Evolutionary conservation across 2,329 filamentous ascomycete species (phyloP), one percentile per base, ranked within the genome.

Genomic region (Diaporthe citriasiana): DNA sequence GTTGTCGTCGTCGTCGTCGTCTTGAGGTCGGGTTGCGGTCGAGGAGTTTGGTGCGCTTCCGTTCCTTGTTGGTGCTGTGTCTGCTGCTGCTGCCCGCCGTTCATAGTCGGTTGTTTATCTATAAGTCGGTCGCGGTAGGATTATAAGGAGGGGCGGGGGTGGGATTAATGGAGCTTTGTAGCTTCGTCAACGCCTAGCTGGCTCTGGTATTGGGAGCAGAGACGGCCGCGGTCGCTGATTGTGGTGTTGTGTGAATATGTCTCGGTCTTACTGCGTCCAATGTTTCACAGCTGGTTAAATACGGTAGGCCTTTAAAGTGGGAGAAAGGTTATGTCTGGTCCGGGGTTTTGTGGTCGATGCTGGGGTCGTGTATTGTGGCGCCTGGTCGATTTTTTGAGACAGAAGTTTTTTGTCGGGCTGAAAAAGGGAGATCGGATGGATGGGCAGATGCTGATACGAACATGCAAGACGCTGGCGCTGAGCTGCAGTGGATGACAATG

Each of bases 41-140:
- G 68, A 57, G 51, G 27, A 25, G 70, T 12, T 35, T 60, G 55
- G 30, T 70, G 55, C 33, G 63, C 33, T n/a, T 53, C 63, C 22
- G 63, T 35, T 8, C 38, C 63, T 35, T 63, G 71, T 27, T 51
- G 73, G 33, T 38, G 68, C 35, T 65, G 72, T 51, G 65, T 35
- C 30, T 74, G 53, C 53, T 73, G 59, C 53, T 71, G 66, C 45
- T 73, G 66, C 38, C 71, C 72, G 59, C 72, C 59, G 72, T 74
- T 74, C 73, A 74, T 74, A 33, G 33, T 72, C 30, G 70, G 38
- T 56, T n/a, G 33, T 51, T 53, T 63, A 53, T 71, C 42, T 71
- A 53, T 71, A 71, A 19, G 33, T 53, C 63, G 63, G 15, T 53
- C n/a, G 38, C 63, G 33, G 17, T 53, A 30, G 45, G 40, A 33